Conservation (phyloP, 2,329 filamentous ascomycete genomes). For the Ceratocystis destructans region DNA sequence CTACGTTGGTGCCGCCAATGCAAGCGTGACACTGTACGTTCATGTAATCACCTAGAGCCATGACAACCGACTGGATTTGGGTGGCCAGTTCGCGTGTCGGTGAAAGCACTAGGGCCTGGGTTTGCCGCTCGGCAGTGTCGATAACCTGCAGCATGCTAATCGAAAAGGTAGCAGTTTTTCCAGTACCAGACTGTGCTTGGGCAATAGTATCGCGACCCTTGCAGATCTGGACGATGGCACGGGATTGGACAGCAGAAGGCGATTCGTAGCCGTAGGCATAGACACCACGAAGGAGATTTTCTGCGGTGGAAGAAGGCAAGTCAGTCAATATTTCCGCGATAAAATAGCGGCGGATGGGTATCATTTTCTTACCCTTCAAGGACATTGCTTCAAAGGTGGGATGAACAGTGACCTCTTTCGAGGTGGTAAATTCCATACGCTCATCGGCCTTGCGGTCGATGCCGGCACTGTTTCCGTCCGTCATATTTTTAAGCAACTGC, state of each 20-base stretch:
- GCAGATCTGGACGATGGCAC: conserved; percentile 97
- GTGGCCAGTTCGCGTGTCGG: conserved; percentile 94
- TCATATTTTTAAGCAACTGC: conserved; percentile 43
- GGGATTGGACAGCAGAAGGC: conserved; percentile 91
- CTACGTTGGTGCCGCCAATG: conserved; percentile 94
- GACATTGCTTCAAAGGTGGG: conserved; percentile 95
- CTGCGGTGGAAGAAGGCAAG: conserved; percentile 27
- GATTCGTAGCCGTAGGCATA: conserved; percentile 99
- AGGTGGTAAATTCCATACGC: conserved; percentile 95
- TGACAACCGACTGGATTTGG: conserved; percentile 95
- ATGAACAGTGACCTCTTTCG: conserved; percentile 91
- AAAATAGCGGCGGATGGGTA: too few relatives aligned
- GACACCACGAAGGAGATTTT: conserved; percentile 89
- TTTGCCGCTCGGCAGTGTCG: conserved; percentile 82
- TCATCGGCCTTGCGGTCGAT: conserved; percentile 90
- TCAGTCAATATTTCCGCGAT: neutral
- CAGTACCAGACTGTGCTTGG: conserved; percentile 91
- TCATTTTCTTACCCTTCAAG: conserved; percentile 51
- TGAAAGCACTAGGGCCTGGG: conserved; percentile 87
- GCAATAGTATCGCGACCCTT: conserved; percentile 98
- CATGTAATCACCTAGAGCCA: conserved; percentile 99
- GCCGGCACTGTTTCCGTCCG: conserved; percentile 47
- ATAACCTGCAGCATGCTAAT: conserved; percentile 95
- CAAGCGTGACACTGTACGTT: conserved; percentile 98
- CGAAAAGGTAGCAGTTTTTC: conserved; percentile 92